Percentiles rank a stretch among this genome's conserved stretches.
These are phyloP conservation scores for Magnolia officinalis DNA, from an alignment of 164 flowering plant genomes.

Conservation along the genomic window DNA sequence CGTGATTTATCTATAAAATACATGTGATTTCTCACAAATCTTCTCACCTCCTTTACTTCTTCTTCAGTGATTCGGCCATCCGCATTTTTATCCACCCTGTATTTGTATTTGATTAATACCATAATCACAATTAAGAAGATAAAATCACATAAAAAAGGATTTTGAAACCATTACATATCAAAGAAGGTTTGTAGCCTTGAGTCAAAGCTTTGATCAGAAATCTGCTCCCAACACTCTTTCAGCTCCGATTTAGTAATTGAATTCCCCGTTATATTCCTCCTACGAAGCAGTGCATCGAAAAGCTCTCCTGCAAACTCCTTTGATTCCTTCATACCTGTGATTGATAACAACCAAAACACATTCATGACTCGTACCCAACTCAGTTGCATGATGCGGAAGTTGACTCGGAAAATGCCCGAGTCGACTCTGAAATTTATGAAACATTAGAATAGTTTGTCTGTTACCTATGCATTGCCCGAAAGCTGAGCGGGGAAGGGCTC, in stretches of 20 bases:
- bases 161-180: constrained; percentile 41
- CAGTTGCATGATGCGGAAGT: too few relatives aligned
- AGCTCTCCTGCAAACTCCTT: constrained; percentile 55
- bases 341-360: neutral
- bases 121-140: neutral
- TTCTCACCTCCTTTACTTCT: constrained; percentile 69
- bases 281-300: constrained; percentile 47
- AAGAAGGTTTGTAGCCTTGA: constrained; percentile 62
- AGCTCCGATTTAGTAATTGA: constrained; percentile 37
- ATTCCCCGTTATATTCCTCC: constrained; percentile 37
- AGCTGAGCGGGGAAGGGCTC: constrained; percentile 34
- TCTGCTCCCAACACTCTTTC: constrained; percentile 60
- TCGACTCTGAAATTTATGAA: too few relatives aligned
- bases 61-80: constrained; percentile 75
- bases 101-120: neutral
- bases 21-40: neutral
- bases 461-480: constrained; percentile 63
- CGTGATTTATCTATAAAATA: too few relatives aligned
- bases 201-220: constrained; percentile 66
- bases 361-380: too few relatives aligned
- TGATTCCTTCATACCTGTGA: constrained; percentile 56
- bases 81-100: constrained; percentile 83
- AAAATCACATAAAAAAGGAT: neutral
- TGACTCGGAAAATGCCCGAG: too few relatives aligned
- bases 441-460: too few relatives aligned